phyloP scores from a whole-genome alignment of 495 filamentous ascomycete species.

The Staphylotrichum longicolle region DNA sequence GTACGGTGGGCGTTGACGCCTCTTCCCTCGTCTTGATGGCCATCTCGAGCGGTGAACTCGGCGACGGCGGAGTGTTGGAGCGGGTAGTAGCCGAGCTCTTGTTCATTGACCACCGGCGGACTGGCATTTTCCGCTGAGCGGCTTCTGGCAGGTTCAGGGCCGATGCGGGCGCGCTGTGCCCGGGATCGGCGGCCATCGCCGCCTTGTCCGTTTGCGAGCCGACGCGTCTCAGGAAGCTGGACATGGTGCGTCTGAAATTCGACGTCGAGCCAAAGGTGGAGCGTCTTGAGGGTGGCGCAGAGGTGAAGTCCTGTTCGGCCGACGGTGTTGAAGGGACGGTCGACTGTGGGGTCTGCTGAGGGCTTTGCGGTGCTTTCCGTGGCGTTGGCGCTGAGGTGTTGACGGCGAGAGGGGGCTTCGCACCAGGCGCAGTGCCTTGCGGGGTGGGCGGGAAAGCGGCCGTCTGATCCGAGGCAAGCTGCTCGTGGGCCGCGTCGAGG shows the following conservation, averaged over 20 bases:
- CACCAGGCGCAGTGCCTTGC: constrained; percentile 23
- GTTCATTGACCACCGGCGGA: constrained; percentile 48
- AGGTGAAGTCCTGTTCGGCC: constrained; percentile 28
- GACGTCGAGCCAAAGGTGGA: constrained; percentile 39
- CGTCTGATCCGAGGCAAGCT: constrained; percentile 32
- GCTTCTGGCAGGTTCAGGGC: constrained; percentile 26
- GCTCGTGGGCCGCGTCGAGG: constrained; percentile 31
- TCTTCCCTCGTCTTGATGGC: constrained; percentile 31
- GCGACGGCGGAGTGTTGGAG: constrained; percentile 55
- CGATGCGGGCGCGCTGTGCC: constrained; percentile 20
- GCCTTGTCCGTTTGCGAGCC: constrained; percentile 33
- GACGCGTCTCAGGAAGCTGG: constrained; percentile 34
- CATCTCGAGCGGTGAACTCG: constrained; percentile 43
- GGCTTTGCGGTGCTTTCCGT: constrained; percentile 13
- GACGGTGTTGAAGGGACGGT: constrained; percentile 13
- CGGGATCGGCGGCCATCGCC: constrained; percentile 20
- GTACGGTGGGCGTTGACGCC: constrained; percentile 38
- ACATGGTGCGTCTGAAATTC: constrained; percentile 41
- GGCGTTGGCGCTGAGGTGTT: constrained; percentile 31
- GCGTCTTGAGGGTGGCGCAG: constrained; percentile 34
- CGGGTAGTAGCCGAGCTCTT: constrained; percentile 48
- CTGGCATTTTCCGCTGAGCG: constrained; percentile 29
- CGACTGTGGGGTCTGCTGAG: constrained; percentile 18
- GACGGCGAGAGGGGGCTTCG: constrained; percentile 32
- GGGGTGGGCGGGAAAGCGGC: constrained; percentile 26